Percentiles rank a stretch among this genome's conserved stretches.
Evolutionary conservation across 768 basidiomycete genomes (phyloP).

Genomic region (Neoboletus subvelutipes): DNA sequence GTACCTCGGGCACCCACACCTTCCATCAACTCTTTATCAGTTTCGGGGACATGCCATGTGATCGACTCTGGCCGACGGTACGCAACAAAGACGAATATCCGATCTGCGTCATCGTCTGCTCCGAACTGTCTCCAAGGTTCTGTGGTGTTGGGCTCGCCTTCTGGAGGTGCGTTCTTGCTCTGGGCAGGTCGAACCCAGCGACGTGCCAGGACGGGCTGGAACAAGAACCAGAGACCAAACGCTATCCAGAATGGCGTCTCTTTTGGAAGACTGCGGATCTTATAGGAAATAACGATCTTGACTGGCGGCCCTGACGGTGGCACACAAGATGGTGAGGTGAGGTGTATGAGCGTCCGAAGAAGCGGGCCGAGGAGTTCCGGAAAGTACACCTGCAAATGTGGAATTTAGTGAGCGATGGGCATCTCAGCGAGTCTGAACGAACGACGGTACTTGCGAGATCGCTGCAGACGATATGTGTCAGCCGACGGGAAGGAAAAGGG

Average conservation of each 20-base stretch:
- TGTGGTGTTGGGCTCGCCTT: background rate
- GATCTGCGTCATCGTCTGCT: conserved; percentile 36
- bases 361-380: conserved; percentile 78
- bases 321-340: conserved; percentile 55
- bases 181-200: background rate
- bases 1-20: conserved; percentile 56
- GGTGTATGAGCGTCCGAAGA: conserved; percentile 67
- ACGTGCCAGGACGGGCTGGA: conserved; percentile 49
- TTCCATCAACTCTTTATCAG: conserved; percentile 54
- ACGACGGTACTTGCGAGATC: conserved; percentile 61
- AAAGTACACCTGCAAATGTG: conserved; percentile 68
- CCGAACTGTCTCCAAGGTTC: conserved; percentile 45
- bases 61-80: conserved; percentile 56
- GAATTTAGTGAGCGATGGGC: background rate
- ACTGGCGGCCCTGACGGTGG: conserved; percentile 10
- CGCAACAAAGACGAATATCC: conserved; percentile 62
- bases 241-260: conserved; percentile 78
- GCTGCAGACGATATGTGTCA: conserved; percentile 78
- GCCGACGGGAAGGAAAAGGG: conserved; percentile 11
- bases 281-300: conserved; percentile 70
- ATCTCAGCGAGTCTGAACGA: background rate
- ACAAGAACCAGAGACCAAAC: conserved; percentile 78
- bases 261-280: conserved; percentile 67
- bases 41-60: conserved; percentile 51
- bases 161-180: background rate